Evolutionary conservation across 2,329 filamentous ascomycete genomes (phyloP), one percentile per base, ranked within the genome.

Genomic region (Chrysoporthe puriensis): DNA sequence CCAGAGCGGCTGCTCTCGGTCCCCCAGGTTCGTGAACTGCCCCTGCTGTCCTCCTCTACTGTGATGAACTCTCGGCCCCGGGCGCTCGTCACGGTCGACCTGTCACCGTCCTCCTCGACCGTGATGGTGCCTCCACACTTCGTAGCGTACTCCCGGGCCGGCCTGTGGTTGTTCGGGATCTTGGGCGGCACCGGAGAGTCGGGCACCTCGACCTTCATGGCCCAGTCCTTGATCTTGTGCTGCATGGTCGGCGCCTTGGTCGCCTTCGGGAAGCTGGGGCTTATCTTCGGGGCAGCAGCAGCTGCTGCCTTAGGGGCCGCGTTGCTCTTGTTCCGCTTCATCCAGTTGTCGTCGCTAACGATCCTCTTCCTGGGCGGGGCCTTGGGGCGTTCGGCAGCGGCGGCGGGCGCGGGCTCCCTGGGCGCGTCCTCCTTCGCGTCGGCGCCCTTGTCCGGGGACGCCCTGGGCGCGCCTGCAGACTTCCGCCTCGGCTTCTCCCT

Each of bases 281-380:
- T 63, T 6, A 78, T 75, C 52, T 78, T 76, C 5, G 73, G 67
- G 4, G 70, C 72, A 62, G 76, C 76, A 57, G n/a, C 36, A 13
- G 42, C 54, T 54, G 66, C 50, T 21, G 67, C 48, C 75, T 76
- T 21, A 75, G 73, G 63, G 50, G 68, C 16, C 66, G 63, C 63
- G n/a, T 58, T 42, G 69, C 43, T 50, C 18, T 75, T 75, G 4
- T 72, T 70, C 67, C 79, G 78, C 75, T 88, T 90, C 79, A 88
- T 88, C 92, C 95, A 98, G 79, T 97, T 92, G 65, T 92, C 91
- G 80, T 98, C 95, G 77, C 94, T 97, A 70, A 97, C 88, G 64
- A 98, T 93, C 71, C 94, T 88, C 84, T 97, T 97, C 80, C 93
- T 94, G 18, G 95, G 95, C 58, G 92, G 88, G 62, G 83, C 78